Conservation (phyloP, 192 early-diverging fungal genomes). For the Entomortierella beljakovae region DNA sequence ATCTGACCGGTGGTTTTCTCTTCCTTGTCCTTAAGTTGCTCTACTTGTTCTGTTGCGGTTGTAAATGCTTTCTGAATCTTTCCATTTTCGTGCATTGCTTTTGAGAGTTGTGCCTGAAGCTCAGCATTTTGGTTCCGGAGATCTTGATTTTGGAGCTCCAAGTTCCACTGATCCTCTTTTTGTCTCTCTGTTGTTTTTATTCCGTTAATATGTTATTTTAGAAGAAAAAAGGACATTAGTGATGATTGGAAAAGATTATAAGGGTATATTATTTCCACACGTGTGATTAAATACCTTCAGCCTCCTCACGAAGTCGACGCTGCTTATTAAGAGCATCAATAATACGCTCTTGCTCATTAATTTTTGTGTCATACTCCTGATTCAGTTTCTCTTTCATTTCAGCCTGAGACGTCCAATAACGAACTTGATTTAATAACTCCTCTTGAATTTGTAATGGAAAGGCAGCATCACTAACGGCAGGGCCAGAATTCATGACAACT, state of each 20-base stretch:
- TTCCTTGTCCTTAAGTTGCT: conserved; percentile 69
- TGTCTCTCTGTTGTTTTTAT: conserved; percentile 53
- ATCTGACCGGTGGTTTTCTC: conserved; percentile 57
- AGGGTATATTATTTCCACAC: neutral
- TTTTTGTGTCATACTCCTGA: conserved; percentile 62
- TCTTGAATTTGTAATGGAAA: conserved; percentile 53
- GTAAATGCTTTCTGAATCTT: conserved; percentile 64
- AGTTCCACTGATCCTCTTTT: conserved; percentile 68
- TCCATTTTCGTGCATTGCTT: conserved; percentile 65
- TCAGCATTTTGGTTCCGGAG: conserved; percentile 57
- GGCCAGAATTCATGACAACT: conserved; percentile 19
- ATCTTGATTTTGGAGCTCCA: conserved; percentile 64
- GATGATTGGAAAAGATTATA: neutral
- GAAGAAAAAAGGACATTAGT: neutral
- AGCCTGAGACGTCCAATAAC: conserved; percentile 51
- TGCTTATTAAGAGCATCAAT: conserved; percentile 63
- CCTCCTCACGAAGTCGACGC: conserved; percentile 63
- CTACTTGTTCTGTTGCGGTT: conserved; percentile 65
- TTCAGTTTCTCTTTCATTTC: conserved; percentile 51
- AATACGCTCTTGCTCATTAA: conserved; percentile 62
- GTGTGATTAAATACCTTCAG: conserved; percentile 60
- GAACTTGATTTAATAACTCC: conserved; percentile 48
- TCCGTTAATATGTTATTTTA: neutral
- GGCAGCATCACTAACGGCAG: conserved; percentile 29
- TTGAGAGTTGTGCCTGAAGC: conserved; percentile 57